Evolutionary conservation across 1,139 yeast genomes (phyloP).

Genomic region (Magnusiomyces magnusii): DNA sequence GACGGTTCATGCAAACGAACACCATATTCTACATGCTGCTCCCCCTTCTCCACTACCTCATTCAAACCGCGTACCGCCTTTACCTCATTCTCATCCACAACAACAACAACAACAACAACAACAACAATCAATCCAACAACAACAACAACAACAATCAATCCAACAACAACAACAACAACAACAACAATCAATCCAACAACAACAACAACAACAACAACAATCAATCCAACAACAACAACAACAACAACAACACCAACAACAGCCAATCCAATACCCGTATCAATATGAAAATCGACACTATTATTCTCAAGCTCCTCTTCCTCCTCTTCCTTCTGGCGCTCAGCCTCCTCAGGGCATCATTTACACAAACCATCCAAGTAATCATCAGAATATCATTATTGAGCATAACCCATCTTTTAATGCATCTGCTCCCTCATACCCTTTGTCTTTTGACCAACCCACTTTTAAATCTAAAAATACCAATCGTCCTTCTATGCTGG

Average conservation of each 20-base stretch:
- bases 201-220: background rate
- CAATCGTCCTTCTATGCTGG: conserved; percentile 22
- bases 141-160: conserved; percentile 8
- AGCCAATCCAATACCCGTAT: background rate
- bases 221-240: background rate
- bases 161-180: conserved; percentile 3
- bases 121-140: conserved; percentile 12
- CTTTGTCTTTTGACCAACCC: conserved; percentile 2
- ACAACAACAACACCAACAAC: conserved; percentile 2
- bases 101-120: conserved; percentile 7
- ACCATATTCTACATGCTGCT: conserved; percentile 35
- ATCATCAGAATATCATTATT: conserved; percentile 15
- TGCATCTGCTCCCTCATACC: conserved; percentile 7
- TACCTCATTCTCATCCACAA: background rate
- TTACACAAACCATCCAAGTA: conserved; percentile 7
- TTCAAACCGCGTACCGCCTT: conserved; percentile 25
- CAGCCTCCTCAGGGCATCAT: background rate
- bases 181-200: conserved; percentile 1
- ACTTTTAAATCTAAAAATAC: conserved; percentile 18
- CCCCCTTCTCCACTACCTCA: conserved; percentile 26
- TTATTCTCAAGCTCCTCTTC: background rate
- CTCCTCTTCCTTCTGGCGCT: background rate
- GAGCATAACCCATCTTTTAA: conserved; percentile 11
- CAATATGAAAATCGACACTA: background rate
- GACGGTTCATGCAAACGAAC: conserved; percentile 82